Evolutionary conservation across 352 stramenopile species (phyloP), one percentile per base, ranked within the genome.

Genomic region (Phytophthora vignae): DNA sequence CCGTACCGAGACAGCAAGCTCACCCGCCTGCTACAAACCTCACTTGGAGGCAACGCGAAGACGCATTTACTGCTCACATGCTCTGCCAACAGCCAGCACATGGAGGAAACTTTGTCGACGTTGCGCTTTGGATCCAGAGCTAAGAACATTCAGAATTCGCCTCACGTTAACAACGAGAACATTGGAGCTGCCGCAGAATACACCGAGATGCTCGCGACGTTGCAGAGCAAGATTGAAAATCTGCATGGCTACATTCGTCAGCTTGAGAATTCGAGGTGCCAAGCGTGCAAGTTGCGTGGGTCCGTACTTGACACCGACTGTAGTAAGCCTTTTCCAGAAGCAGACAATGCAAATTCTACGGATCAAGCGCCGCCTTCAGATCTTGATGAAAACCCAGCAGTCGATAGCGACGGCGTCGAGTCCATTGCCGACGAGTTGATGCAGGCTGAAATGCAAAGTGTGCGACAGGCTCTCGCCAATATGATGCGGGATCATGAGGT

Each of bases 1-100:
- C 92, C 93, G 17, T 98, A 96, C 59, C 73, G 93, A 33, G 92
- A 97, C 74, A 96, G 85, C 42, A 97, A 98, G 59, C 77, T 98
- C 38, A 98, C 93, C 10, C 85, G 91, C 10, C 71, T 98, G 62
- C 64, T 98, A 55, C 92, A 97, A 70, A 80, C 84, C 11, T 96
- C 88, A 0, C 75, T 98, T 0, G 93, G 88, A 5, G 94, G 91
- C 10, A 97, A 97, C 67, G 88, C 90, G 22, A 93, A 94, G 59
- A 98, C 91, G 19, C 82, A 97, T 53, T 79, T 98, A 69, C 65
- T 98, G 17, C 67, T 92, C 44, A 90, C 84, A 22, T 87, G 80
- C 48, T 88, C 85, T 5, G 74, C 60, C 19, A 81, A 62, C 11
- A 61, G 50, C 44, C 25, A 54, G 2, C 78, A 93, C 44, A 22